These are phyloP conservation scores for Musa schizocarpa DNA, from an alignment of 176 grass and related monocot species.

Conservation along the genomic window DNA sequence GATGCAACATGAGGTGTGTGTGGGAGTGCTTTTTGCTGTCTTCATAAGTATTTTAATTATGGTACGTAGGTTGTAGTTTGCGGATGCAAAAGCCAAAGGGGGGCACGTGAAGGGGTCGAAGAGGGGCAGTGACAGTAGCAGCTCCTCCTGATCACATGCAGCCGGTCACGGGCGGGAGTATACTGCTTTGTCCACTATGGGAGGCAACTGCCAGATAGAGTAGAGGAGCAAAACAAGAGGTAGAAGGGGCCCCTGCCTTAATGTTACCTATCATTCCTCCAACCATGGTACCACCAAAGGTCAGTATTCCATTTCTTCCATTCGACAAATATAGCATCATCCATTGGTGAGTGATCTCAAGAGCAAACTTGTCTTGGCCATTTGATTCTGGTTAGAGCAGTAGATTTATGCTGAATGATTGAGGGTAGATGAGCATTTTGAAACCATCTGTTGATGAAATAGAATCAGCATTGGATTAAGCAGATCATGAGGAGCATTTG, in stretches of 20 bases:
- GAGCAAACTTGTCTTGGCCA: not conserved
- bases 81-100: not conserved
- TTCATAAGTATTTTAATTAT: not conserved
- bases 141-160: not conserved
- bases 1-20: not conserved
- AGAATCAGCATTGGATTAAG: too few species aligned
- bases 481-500: too few species aligned
- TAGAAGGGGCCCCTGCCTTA: not conserved
- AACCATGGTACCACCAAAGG: not conserved
- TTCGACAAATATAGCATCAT: not conserved
- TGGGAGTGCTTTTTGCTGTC: not conserved
- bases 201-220: slow-evolving; percentile 2
- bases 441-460: too few species aligned
- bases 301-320: not conserved
- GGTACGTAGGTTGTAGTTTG: not conserved
- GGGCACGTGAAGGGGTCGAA: not conserved
- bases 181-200: not conserved
- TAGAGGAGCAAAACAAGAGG: not conserved
- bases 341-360: not conserved
- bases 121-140: not conserved
- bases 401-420: not conserved
- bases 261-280: not conserved
- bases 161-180: not conserved
- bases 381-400: not conserved
- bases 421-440: not conserved